phyloP scores from a whole-genome alignment of 139 green algal species.

The Tetradesmus obliquus region DNA sequence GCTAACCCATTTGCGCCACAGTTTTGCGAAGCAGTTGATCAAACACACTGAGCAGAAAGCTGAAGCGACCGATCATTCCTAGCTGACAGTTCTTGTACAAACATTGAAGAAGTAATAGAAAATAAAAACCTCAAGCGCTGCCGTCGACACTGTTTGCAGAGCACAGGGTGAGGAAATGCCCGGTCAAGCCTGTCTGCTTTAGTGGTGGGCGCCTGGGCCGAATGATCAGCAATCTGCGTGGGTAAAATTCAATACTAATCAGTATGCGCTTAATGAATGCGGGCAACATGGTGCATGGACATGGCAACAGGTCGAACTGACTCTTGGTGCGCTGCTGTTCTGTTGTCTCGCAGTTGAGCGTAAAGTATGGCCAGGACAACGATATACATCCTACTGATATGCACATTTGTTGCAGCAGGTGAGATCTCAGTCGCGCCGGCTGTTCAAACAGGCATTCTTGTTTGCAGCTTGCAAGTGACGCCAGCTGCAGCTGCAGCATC shows the following conservation, averaged over 20 bases:
- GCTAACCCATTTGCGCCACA: background rate
- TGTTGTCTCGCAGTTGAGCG: background rate
- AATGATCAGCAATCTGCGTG: background rate
- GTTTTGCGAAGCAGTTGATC: background rate
- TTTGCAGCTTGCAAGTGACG: background rate
- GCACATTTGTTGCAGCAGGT: background rate
- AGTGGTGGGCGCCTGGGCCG: background rate
- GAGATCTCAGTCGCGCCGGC: background rate
- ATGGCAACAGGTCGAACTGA: background rate
- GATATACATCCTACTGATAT: background rate
- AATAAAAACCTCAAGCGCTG: background rate
- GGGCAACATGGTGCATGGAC: background rate
- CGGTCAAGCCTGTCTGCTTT: background rate
- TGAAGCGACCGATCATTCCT: too few species aligned
- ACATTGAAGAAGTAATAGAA: background rate
- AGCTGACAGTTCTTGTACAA: too few species aligned
- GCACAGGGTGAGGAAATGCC: background rate
- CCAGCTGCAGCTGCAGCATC: background rate
- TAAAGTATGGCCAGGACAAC: background rate
- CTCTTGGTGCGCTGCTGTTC: background rate
- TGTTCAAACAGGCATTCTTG: background rate
- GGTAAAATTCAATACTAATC: background rate
- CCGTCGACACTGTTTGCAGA: background rate
- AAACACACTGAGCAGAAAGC: background rate
- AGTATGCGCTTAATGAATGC: too few species aligned